Base-by-base conservation (phyloP, 2,329 filamentous ascomycete genomes). In the Pyrenophora tritici-repentis region DNA sequence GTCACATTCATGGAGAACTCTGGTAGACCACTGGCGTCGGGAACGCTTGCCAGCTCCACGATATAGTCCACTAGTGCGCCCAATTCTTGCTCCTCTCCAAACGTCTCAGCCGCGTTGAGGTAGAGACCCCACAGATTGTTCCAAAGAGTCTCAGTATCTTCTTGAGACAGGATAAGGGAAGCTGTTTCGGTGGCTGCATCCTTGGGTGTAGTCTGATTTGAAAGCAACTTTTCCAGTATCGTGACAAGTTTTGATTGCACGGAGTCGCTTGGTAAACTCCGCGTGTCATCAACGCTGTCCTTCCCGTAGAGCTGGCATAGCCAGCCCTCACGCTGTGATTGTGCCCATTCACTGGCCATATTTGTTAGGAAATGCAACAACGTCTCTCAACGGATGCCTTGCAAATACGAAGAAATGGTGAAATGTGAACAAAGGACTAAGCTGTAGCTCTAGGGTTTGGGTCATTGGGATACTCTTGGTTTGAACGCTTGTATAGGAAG, bases 271-370 rank as follows among this genome's bases (percentile, higher is more conserved):
- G 37, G 22, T 8, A 39, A 20, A 2, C 4, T 9, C 8, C 37
- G 13, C 14, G 4, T 16, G 4, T 13, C 22, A 9, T 22, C 18
- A 8, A 10, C 10, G n/a, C 6, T 0, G 12, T 33, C 2, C 6
- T 1, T 24, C 17, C 36, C 20, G 36, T 39, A 39, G 37, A 39
- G 26, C 5, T 5, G 17, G 14, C 17, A 34, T 7, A 32, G 12
- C n/a, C 29, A 16, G 10, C 18, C 20, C 9, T 18, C 20, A 26
- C 18, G 32, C n/a, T 34, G 22, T 10, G 8, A 17, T n/a, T 13
- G 38, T 47, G 43, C 43, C 43, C 43, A 47, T 24, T 39, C 26
- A n/a, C 20, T 40, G 1, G 36, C 9, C 20, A 47, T 33, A 2
- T 13, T 20, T 6, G 20, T 5, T 29, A 29, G 9, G 9, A 10